Evolutionary conservation across 148 eudicot genomes (phyloP).

Genomic region (Heliamphora exappendiculata): DNA sequence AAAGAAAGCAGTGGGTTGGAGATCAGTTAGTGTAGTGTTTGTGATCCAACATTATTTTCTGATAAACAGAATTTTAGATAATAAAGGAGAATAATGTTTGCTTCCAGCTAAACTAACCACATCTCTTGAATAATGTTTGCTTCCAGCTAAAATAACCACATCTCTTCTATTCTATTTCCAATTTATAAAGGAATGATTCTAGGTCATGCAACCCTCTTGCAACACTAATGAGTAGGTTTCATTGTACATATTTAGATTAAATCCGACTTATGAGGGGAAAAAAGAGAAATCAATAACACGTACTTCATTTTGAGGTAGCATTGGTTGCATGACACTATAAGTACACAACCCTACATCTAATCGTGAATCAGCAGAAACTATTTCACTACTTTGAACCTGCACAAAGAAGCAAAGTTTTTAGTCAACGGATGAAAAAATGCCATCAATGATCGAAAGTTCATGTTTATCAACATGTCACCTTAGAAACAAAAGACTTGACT

Average conservation of each 20-base stretch:
- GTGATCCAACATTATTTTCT: not conserved
- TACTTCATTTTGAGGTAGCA: slow-evolving; percentile 24
- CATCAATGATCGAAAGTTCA: not conserved
- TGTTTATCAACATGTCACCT: slow-evolving; percentile 36
- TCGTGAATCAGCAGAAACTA: slow-evolving; percentile 28
- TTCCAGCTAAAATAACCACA: not conserved
- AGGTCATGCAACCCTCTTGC: not conserved
- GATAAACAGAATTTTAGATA: not conserved
- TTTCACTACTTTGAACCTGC: slow-evolving; percentile 40
- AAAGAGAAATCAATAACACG: slow-evolving; percentile 5
- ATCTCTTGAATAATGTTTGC: no score
- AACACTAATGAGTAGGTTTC: not conserved
- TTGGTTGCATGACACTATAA: slow-evolving; percentile 18
- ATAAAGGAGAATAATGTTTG: not conserved
- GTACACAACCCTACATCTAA: slow-evolving; percentile 22
- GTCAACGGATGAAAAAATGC: not conserved
- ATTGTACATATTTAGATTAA: not conserved
- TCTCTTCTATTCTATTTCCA: not conserved
- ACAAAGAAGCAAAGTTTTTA: not conserved
- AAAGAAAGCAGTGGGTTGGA: not conserved
- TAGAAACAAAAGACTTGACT: slow-evolving; percentile 38
- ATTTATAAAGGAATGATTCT: not conserved
- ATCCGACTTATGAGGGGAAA: not conserved
- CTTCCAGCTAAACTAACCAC: no score
- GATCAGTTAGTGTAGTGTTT: not conserved